phyloP scores from a whole-genome alignment of 2,329 filamentous ascomycete genomes.

The Tolypocladium paradoxum region DNA sequence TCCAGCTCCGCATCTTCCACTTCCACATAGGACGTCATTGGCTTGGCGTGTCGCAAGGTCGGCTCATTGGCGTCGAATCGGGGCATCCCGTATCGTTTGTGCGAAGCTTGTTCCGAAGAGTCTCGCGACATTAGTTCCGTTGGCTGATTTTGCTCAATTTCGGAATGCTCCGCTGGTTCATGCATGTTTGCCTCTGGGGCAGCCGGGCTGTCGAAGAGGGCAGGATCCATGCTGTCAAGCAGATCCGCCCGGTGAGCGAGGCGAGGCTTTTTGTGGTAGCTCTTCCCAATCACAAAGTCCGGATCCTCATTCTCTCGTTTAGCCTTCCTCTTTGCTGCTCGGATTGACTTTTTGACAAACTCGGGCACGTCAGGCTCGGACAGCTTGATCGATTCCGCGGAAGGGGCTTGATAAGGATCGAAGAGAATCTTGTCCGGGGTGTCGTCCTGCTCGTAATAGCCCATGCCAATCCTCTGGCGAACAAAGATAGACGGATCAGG shows the following conservation, averaged over 20 bases:
- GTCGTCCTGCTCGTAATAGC: constrained; percentile 50
- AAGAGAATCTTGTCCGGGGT: constrained; percentile 48
- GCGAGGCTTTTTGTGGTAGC: constrained; percentile 31
- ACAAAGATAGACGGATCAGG: constrained; percentile 37
- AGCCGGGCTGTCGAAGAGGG: constrained; percentile 28
- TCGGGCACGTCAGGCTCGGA: constrained; percentile 40
- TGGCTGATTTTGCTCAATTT: constrained; percentile 8
- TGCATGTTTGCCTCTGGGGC: constrained; percentile 11
- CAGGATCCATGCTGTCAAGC: constrained; percentile 39
- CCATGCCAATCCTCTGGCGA: constrained; percentile 45
- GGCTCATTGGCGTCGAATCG: constrained; percentile 35
- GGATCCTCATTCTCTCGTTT: constrained; percentile 42
- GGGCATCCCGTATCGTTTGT: constrained; percentile 9
- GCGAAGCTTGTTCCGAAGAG: constrained; percentile 8
- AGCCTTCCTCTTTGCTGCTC: constrained; percentile 41
- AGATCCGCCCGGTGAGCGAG: constrained; percentile 17
- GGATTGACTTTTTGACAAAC: constrained; percentile 43
- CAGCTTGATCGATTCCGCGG: constrained; percentile 29
- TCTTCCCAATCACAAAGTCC: constrained; percentile 36
- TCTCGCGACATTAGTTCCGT: neutral
- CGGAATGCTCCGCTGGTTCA: constrained; percentile 4
- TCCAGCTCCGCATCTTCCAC: constrained; percentile 29
- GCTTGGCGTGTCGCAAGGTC: constrained; percentile 40
- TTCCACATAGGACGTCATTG: constrained; percentile 39
- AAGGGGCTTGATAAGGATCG: constrained; percentile 44